These are phyloP conservation scores for Sisymbrium altissimum DNA, from an alignment of 345 rosid species.

Conservation along the genomic window DNA sequence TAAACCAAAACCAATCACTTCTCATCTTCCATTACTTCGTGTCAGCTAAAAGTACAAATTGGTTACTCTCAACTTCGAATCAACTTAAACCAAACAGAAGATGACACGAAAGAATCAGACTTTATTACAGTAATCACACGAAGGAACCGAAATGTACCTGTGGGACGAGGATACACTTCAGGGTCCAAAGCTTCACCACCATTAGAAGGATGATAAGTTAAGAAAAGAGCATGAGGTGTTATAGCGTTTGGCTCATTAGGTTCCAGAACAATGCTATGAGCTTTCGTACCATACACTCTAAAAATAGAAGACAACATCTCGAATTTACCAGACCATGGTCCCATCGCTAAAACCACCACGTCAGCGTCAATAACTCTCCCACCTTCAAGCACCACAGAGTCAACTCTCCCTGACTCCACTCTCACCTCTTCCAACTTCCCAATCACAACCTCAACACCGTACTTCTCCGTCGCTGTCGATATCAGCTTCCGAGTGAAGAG, in stretches of 20 bases:
- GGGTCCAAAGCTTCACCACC: constrained; percentile 72
- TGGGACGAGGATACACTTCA: constrained; percentile 78
- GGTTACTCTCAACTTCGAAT: background rate
- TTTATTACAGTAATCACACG: background rate
- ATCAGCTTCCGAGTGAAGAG: constrained; percentile 58
- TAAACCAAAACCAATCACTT: background rate
- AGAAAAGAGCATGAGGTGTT: constrained; percentile 70
- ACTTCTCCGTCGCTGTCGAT: constrained; percentile 52
- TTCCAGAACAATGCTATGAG: constrained; percentile 74
- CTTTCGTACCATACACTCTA: constrained; percentile 70
- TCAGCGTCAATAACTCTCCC: constrained; percentile 60
- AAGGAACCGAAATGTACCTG: constrained; percentile 37
- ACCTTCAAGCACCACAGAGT: constrained; percentile 60
- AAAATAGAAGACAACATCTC: constrained; percentile 58
- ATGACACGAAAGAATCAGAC: background rate
- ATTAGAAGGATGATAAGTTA: constrained; percentile 44
- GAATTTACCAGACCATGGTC: constrained; percentile 83
- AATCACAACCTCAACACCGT: constrained; percentile 65
- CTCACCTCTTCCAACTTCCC: constrained; percentile 57
- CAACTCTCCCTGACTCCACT: constrained; percentile 46
- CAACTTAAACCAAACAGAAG: no score
- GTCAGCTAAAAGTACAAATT: background rate
- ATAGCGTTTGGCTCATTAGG: constrained; percentile 56
- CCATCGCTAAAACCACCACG: constrained; percentile 67
- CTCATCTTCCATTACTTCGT: background rate